Percentiles rank a stretch among this genome's conserved stretches.
phyloP scores from a whole-genome alignment of 768 basidiomycete genomes.

The Collybia mongolica region DNA sequence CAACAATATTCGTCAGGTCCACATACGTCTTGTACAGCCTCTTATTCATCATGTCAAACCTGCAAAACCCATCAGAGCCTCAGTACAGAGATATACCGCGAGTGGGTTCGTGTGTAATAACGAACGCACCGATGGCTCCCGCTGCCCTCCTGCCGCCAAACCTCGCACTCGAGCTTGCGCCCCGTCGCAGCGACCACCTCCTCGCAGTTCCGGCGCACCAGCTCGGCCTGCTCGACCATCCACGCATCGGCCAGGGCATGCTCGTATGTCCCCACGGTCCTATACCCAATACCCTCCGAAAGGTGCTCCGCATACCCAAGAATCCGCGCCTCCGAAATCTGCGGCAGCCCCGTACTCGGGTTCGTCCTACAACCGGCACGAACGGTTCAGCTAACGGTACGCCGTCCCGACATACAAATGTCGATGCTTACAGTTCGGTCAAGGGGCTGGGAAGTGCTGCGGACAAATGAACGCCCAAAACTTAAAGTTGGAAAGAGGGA shows the following conservation, averaged over 20 bases:
- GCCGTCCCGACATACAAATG: too few relatives aligned
- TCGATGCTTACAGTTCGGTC: slow-evolving; percentile 51
- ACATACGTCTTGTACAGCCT: slow-evolving; percentile 85
- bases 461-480: slow-evolving; percentile 5
- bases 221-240: slow-evolving; percentile 68
- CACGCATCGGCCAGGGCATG: slow-evolving; percentile 84
- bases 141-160: slow-evolving; percentile 87
- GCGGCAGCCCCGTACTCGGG: slow-evolving; percentile 56
- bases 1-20: slow-evolving; percentile 83
- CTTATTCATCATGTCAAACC: slow-evolving; percentile 91
- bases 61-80: slow-evolving; percentile 20
- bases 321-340: slow-evolving; percentile 71
- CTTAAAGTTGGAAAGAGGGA: background rate
- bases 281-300: slow-evolving; percentile 86
- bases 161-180: slow-evolving; percentile 82
- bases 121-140: slow-evolving; percentile 83
- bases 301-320: slow-evolving; percentile 62
- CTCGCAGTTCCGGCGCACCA: slow-evolving; percentile 63
- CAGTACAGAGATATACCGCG: background rate
- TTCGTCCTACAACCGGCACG: slow-evolving; percentile 35
- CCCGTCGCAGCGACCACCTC: slow-evolving; percentile 38
- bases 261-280: slow-evolving; percentile 89
- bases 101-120: too few relatives aligned
- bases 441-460: slow-evolving; percentile 60
- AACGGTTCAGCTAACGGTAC: too few relatives aligned